Conservation (phyloP, 768 basidiomycete species). For the Lentinula raphanica region DNA sequence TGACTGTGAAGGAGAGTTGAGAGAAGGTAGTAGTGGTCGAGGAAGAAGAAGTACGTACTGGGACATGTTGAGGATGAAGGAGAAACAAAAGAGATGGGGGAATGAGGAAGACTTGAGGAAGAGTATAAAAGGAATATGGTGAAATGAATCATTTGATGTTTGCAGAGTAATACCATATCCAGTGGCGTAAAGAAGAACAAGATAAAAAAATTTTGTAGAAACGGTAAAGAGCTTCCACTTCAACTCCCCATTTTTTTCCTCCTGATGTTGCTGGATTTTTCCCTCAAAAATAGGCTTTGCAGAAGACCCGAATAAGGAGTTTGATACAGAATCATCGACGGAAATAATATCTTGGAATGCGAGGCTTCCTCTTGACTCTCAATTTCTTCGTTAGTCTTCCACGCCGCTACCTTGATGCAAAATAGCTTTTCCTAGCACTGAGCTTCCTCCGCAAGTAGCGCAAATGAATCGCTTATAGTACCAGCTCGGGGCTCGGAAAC, state of each 20-base stretch:
- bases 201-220: neutral
- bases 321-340: neutral
- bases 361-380: neutral
- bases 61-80: neutral
- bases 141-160: slow-evolving; percentile 4
- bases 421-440: neutral
- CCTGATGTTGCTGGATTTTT: neutral
- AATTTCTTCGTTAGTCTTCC: neutral
- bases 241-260: slow-evolving; percentile 2
- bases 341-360: neutral
- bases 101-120: neutral
- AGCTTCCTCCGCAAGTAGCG: neutral
- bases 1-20: neutral
- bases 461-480: slow-evolving; percentile 1
- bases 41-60: neutral
- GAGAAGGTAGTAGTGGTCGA: neutral
- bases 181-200: slow-evolving; percentile 5
- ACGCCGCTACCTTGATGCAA: neutral
- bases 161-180: neutral
- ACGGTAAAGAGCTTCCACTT: neutral
- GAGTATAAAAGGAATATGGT: slow-evolving; percentile 3
- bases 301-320: neutral
- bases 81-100: neutral
- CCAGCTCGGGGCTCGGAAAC: neutral
- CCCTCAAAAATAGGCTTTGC: neutral